These are phyloP conservation scores for Oryza coarctata DNA, from an alignment of 176 grass and related monocot species.

Conservation along the genomic window DNA sequence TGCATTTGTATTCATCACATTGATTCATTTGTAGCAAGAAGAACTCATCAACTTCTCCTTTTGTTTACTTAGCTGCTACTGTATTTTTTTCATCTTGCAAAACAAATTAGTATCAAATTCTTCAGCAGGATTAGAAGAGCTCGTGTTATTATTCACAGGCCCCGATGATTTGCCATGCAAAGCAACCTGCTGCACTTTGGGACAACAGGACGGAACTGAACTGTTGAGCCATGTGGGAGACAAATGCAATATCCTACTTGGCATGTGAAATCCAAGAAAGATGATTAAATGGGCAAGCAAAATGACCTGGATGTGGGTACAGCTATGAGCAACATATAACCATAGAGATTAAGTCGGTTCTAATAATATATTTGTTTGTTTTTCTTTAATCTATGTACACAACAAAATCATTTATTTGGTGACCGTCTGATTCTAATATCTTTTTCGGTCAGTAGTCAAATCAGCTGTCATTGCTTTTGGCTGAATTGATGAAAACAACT, in stretches of 20 bases:
- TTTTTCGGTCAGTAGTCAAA: not conserved
- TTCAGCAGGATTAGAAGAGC: not conserved
- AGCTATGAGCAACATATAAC: not conserved
- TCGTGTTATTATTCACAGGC: not conserved
- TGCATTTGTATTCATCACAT: not conserved
- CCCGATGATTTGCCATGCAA: not conserved
- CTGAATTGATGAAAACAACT: slow-evolving; percentile 7
- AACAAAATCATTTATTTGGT: not conserved
- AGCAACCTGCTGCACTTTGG: slow-evolving; percentile 13
- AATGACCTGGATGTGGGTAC: not conserved
- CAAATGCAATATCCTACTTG: slow-evolving; percentile 17
- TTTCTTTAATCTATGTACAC: not conserved
- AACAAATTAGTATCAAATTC: not conserved
- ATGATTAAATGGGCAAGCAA: not conserved
- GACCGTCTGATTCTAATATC: not conserved
- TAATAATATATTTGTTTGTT: not conserved
- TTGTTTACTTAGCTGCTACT: not conserved
- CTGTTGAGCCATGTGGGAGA: slow-evolving; percentile 40
- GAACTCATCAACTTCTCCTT: not conserved
- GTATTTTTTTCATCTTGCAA: not conserved
- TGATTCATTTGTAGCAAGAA: not conserved
- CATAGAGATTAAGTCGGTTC: not conserved
- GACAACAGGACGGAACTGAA: not conserved
- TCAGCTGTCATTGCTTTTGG: not conserved
- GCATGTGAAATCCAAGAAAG: slow-evolving; percentile 12